Evolutionary conservation across 108 stramenopile species (phyloP), one percentile per base, ranked within the genome.

Genomic region (Epithemia pelagica): DNA sequence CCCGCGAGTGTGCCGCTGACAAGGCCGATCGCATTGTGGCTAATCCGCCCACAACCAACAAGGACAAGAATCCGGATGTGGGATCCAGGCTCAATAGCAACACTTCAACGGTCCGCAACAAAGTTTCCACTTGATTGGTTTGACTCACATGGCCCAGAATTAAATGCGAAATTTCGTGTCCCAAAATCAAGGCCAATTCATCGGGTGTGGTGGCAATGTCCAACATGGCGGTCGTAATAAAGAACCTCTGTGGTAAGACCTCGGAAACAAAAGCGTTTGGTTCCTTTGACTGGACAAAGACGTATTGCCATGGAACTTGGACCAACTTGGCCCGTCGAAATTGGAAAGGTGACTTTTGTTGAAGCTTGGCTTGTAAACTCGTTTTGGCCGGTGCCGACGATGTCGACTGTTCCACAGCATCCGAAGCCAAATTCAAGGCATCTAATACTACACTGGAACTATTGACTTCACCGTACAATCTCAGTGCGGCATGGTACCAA

Each of bases 251-350:
- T 23, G 92, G 92, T 19, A 94, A 67, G 31, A 94, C 84, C 76
- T 90, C 92, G 10, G 82, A 73, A 0, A 94, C 92, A 72, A 90
- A 94, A n/a, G 92, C 92, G 72, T 94, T 94, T 2, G 92, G 87
- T 0, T 86, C 54, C 0, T 28, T 15, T 0, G 83, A 76, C 24
- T 87, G 76, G 0, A 88, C 73, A n/a, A 86, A 63, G 0, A 89
- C 62, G 64, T 82, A 86, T 37, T 66, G 60, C 83, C 83, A 88
- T 26, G 58, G 61, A 1, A 60, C 62, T 56, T 53, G 22, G 21
- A 7, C 33, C 15, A 52, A 19, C 5, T 57, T 25, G 37, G 37
- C 37, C 15, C 15, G 37, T 46, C 37, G 37, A 5, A 46, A 10
- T 46, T 46, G 37, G 20, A 20, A 15, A 52, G 52, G 19, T 19